phyloP scores from a whole-genome alignment of 371 early-diverging fungal species.

The Mucor mucedo region DNA sequence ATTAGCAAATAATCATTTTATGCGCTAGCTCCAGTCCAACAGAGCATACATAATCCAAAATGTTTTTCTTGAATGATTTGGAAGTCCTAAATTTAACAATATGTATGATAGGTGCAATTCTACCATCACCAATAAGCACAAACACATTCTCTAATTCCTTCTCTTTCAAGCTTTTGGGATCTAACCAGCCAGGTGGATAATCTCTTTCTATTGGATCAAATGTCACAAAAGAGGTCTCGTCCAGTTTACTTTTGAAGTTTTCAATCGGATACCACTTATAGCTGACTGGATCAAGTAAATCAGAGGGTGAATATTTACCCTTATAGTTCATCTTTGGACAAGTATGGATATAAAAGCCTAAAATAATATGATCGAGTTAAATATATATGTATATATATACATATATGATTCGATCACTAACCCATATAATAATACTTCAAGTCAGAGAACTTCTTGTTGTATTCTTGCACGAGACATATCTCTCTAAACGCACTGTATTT shows the following conservation, averaged over 20 bases:
- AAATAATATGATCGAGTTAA: not conserved
- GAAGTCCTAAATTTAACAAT: slow-evolving; percentile 11
- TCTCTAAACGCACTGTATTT: slow-evolving; percentile 86
- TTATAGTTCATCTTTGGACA: slow-evolving; percentile 96
- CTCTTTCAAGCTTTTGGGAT: slow-evolving; percentile 16
- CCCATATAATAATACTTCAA: slow-evolving; percentile 89
- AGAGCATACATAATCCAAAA: slow-evolving; percentile 28
- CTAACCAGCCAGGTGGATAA: slow-evolving; percentile 28
- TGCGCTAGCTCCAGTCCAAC: slow-evolving; percentile 26
- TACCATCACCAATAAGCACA: slow-evolving; percentile 16
- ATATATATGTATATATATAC: not conserved
- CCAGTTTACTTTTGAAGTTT: slow-evolving; percentile 18
- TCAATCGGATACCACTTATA: slow-evolving; percentile 48
- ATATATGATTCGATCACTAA: slow-evolving; percentile 26
- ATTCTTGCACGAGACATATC: slow-evolving; percentile 59
- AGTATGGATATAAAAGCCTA: slow-evolving; percentile 87
- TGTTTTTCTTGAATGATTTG: not conserved
- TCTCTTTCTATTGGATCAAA: not conserved
- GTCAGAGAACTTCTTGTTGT: slow-evolving; percentile 23
- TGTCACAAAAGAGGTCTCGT: slow-evolving; percentile 21
- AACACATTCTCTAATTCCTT: slow-evolving; percentile 10
- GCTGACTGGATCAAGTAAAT: slow-evolving; percentile 70
- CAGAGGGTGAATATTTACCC: slow-evolving; percentile 83
- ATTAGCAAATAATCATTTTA: slow-evolving; percentile 22
- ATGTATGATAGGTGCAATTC: slow-evolving; percentile 14